Conservation (phyloP, 2,329 filamentous ascomycete species). For the Macroventuria anomochaeta region DNA sequence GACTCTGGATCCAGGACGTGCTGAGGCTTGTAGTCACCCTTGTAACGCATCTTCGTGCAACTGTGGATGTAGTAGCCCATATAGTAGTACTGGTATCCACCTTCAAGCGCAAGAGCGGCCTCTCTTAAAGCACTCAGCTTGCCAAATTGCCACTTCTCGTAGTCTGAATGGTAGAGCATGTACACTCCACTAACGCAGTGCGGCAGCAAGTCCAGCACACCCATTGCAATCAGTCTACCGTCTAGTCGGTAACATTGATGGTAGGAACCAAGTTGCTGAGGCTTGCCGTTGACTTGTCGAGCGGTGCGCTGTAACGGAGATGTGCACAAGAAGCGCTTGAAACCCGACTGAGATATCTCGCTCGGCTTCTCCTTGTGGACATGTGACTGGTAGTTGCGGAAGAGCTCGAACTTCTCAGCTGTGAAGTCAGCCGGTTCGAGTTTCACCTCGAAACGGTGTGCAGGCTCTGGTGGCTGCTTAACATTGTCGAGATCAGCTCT, state of each 20-base stretch:
- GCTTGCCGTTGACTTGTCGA: constrained; percentile 56
- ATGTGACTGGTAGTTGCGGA: constrained; percentile 74
- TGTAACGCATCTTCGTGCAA: constrained; percentile 85
- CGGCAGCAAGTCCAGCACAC: constrained; percentile 78
- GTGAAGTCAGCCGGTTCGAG: constrained; percentile 75
- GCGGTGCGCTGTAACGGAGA: constrained; percentile 66
- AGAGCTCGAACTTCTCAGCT: constrained; percentile 76
- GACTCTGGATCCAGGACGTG: constrained; percentile 74
- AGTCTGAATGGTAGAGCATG: constrained; percentile 79
- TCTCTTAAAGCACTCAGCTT: constrained; percentile 79
- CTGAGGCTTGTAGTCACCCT: constrained; percentile 78
- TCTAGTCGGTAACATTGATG: constrained; percentile 85
- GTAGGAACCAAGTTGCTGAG: constrained; percentile 71
- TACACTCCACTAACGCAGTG: constrained; percentile 82
- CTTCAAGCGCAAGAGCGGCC: constrained; percentile 72
- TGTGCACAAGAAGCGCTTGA: constrained; percentile 74
- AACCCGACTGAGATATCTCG: constrained; percentile 67
- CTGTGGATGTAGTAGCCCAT: constrained; percentile 84
- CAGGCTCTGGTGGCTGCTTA: constrained; percentile 66
- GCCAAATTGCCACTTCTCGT: constrained; percentile 72
- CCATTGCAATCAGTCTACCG: constrained; percentile 75
- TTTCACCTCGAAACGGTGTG: constrained; percentile 71
- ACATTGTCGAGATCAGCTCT: constrained; percentile 67
- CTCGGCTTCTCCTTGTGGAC: constrained; percentile 72
- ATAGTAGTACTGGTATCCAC: constrained; percentile 78